Evolutionary conservation across 345 rosid genomes (phyloP), one percentile per base, ranked within the genome.

Genomic region (Adansonia digitata): DNA sequence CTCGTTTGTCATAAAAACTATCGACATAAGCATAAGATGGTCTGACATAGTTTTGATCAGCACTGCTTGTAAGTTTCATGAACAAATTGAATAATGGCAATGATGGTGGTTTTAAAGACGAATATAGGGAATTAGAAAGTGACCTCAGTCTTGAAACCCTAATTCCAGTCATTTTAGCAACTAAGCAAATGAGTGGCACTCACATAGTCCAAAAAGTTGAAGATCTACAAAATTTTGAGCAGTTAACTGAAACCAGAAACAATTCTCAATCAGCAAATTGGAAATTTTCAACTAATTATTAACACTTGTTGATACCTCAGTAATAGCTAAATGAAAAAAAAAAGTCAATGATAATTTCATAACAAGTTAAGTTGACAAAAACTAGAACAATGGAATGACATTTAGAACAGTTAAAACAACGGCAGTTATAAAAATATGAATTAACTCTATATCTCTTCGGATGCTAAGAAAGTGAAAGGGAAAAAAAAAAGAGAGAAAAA

Each of bases 141-240:
- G 85, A 81, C 57, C 74, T 85, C 55, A 86, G 84, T 56, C 74
- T 75, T 17, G 82, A 79, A 74, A 80, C 74, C 87, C 85, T 76
- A 79, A 71, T 55, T 60, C 84, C 85, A 60, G 84, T 81, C 91
- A 91, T 89, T n/a, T 40, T n/a, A 74, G 31, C 37, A 51, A 49
- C 51, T 40, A 56, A 72, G 39, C 70, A 63, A 48, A 27, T 2
- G 45, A 61, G 31, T 7, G 29, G 17, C 31, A 15, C 59, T 45
- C 60, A 62, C 57, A 31, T 18, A 42, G 2, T 17, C 63, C 18
- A 45, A 74, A 76, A 15, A 59, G 51, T 40, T 37, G 40, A 26
- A 42, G 29, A 68, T 37, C 76, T 39, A 61, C 70, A 67, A 60
- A 59, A 20, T 3, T 51, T 39, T 31, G 24, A 79, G 35, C 31